Evolutionary conservation across 192 early-diverging fungal species (phyloP), one percentile per base, ranked within the genome.

Genomic region (Coemansia brasiliensis): DNA sequence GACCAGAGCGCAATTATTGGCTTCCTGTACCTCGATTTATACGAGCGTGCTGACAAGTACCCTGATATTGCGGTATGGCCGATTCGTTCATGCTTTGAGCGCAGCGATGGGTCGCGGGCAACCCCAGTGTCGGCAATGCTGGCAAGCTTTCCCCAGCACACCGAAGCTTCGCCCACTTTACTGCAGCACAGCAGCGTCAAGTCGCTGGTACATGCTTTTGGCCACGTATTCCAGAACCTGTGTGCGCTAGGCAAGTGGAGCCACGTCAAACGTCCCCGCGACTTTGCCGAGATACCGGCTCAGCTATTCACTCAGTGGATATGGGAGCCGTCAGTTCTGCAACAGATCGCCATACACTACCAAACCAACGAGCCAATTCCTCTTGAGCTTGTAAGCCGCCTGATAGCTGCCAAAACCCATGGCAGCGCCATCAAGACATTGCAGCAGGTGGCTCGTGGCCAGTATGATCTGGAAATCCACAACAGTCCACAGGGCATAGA

Each of bases 261-360:
- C 10, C 61, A 81, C 0, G 87, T 90, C 44, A 65, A 68, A 25
- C 75, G 86, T 27, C 84, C 90, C 50, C 69, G 83, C 43, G 92
- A 94, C 65, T 94, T 92, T 79, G 84, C 91, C 17, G 90, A 92
- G 67, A 84, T 88, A 5, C 89, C 90, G 5, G 84, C 86, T 29
- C 87, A 90, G 79, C 88, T 94, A 88, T 74, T 92, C 18, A 88
- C 90, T 61, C 90, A 88, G 62, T 87, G 84, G 85, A 74, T 78
- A 16, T 86, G 79, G 73, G 83, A 87, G 43, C 75, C 78, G 5
- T 48, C 68, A 12, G 77, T 80, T 1, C 53, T 89, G 12, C 57
- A 77, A 22, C 50, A 55, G 11, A 59, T 86, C 15, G 77, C 83
- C 16, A 61, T 67, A 48, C 89, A 94, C 50, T 88, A 88, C 73